These are phyloP conservation scores for Aspergillus neoniger DNA, from an alignment of 2,329 filamentous ascomycete genomes.

Conservation along the genomic window DNA sequence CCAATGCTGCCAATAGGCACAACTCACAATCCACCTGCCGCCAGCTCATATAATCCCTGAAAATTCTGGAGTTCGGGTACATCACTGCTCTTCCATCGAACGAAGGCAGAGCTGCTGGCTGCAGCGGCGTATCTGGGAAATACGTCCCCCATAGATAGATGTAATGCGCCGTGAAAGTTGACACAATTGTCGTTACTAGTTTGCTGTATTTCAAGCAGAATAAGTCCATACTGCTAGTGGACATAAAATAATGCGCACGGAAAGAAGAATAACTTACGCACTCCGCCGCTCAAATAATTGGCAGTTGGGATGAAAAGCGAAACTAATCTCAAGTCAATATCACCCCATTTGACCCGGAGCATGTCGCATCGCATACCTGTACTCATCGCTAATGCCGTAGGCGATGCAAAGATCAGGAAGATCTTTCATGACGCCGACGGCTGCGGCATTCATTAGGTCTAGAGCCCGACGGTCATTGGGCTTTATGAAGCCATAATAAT, in stretches of 20 bases:
- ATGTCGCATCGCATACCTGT: conserved; percentile 47
- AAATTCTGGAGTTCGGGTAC: conserved; percentile 78
- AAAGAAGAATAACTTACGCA: conserved; percentile 55
- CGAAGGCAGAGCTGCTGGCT: conserved; percentile 71
- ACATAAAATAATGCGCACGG: not conserved
- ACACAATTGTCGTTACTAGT: conserved; percentile 85
- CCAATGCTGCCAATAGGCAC: not conserved
- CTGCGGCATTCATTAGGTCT: conserved; percentile 91
- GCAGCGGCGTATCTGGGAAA: conserved; percentile 71
- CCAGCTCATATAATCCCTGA: conserved; percentile 96
- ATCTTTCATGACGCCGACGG: conserved; percentile 79
- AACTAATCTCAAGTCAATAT: conserved; percentile 55
- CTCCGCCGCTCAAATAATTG: conserved; percentile 81
- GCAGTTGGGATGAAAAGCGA: conserved; percentile 82
- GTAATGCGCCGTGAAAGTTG: conserved; percentile 91
- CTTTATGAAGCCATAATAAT: conserved; percentile 82
- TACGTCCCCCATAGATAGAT: conserved; percentile 75
- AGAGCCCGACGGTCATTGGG: conserved; percentile 87
- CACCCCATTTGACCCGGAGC: not conserved
- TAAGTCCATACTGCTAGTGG: not conserved
- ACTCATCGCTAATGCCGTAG: conserved; percentile 95
- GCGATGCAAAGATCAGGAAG: conserved; percentile 82
- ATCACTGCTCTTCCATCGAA: conserved; percentile 91
- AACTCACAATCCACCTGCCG: conserved; percentile 87
- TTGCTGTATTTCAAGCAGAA: conserved; percentile 61